Evolutionary conservation across 192 early-diverging fungal genomes (phyloP), one percentile per base, ranked within the genome.

Genomic region (Geranomyces michiganensis): DNA sequence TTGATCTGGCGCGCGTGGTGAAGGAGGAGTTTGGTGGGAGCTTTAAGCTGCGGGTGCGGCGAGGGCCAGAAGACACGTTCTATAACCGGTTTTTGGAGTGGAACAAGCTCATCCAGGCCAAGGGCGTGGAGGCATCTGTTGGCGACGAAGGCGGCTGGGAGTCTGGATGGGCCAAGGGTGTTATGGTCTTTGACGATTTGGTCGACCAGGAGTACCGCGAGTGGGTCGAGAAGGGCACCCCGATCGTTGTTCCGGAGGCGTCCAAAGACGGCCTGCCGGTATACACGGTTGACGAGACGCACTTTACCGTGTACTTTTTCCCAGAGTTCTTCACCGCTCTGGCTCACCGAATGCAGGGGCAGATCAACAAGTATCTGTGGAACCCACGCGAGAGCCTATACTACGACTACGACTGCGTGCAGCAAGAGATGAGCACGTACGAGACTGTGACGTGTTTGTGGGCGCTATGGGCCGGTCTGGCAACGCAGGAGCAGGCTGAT

Each of bases 401-500:
- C 80, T 96, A 91, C 81, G 97, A 99, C 78, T 98, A 91, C 78
- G 92, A 99, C 75, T 92, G 92, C 26, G 71, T 72, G 32, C 76
- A 84, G 46, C 63, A 84, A 53, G 76, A 86, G 73, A 89, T 85
- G 78, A 84, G 82, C 19, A 84, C 80, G 1, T 99, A 96, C 80
- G 92, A 99, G 79, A 90, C 92, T 22, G 93, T 91, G 13, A 98
- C 97, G 0, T 83, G 92, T 0, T 81, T 93, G 15, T 99, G 92
- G 88, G 86, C 95, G 15, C 88, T 99, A 76, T 99, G 97, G 96
- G 92, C 94, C 3, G 88, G 89, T 41, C 88, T 90, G 56, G 93
- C 91, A 0, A 84, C 88, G 55, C 73, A 81, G 5, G 82, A 84
- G 29, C 92, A 96, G 77, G 97, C 95, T 0, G 84, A 86, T 44